Conservation (phyloP, 129 eudicot genomes). For the Tanacetum coccineum region DNA sequence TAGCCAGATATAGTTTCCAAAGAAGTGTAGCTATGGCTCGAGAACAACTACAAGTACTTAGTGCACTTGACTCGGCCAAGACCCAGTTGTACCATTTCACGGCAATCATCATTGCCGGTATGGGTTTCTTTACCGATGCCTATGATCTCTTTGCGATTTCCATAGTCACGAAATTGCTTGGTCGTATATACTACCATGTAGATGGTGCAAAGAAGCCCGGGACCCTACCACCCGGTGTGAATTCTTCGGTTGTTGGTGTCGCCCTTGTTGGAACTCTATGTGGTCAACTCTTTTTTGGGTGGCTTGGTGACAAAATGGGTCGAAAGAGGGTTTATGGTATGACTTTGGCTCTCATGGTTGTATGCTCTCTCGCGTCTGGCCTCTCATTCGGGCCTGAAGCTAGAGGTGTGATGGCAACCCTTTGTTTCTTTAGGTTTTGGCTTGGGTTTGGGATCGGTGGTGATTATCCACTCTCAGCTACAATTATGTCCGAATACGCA, state of each 20-base stretch:
- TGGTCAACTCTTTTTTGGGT: slow-evolving; percentile 62
- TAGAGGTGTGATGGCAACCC: slow-evolving; percentile 36
- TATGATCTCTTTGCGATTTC: slow-evolving; percentile 53
- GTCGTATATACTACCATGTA: slow-evolving; percentile 46
- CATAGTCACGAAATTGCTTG: slow-evolving; percentile 43
- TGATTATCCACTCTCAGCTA: slow-evolving; percentile 60
- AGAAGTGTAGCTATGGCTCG: slow-evolving; percentile 38
- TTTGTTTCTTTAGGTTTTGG: slow-evolving; percentile 62
- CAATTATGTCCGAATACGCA: slow-evolving; percentile 62
- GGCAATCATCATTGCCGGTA: slow-evolving; percentile 55
- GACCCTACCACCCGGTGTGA: slow-evolving; percentile 37
- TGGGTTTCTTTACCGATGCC: slow-evolving; percentile 64
- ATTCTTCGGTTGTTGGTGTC: slow-evolving; percentile 46
- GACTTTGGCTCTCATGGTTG: slow-evolving; percentile 48
- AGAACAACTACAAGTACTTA: slow-evolving; percentile 50
- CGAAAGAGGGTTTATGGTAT: slow-evolving; percentile 52
- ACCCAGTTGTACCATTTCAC: slow-evolving; percentile 63
- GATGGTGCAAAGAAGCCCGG: slow-evolving; percentile 37
- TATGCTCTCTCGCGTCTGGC: slow-evolving; percentile 53
- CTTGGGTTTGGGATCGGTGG: slow-evolving; percentile 69
- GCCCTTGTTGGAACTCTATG: slow-evolving; percentile 49
- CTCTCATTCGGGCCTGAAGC: slow-evolving; percentile 39
- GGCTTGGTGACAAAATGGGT: slow-evolving; percentile 68
- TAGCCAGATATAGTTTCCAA: too few species aligned
- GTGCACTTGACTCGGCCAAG: slow-evolving; percentile 55